Conservation (phyloP, 2,329 filamentous ascomycete genomes). For the Colletotrichum costaricense region DNA sequence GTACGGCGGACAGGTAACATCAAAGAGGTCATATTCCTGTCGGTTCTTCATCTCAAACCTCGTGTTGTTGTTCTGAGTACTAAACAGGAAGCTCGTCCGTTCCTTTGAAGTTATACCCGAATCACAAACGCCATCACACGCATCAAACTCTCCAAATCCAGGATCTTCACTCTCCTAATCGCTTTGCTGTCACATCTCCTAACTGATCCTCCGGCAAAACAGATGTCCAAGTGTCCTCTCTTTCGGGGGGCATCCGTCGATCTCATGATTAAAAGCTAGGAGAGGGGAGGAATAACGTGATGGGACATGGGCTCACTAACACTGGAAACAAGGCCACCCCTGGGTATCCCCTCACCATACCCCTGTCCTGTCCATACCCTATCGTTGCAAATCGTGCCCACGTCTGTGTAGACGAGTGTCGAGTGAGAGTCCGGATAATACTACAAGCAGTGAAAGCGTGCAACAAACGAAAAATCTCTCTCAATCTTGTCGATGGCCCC, state of each 20-base stretch:
- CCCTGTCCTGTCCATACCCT: not conserved
- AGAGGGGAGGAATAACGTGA: not conserved
- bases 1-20: not conserved
- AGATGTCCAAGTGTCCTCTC: not conserved
- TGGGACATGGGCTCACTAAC: not conserved
- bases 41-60: not conserved
- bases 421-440: not conserved
- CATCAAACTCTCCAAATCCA: slow-evolving; percentile 4
- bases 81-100: not conserved
- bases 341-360: not conserved
- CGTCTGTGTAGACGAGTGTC: not conserved
- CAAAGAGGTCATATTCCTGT: not conserved
- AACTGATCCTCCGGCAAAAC: not conserved
- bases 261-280: not conserved
- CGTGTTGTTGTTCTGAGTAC: not conserved
- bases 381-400: not conserved
- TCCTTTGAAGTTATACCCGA: not conserved
- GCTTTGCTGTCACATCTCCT: not conserved
- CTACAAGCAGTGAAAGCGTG: not conserved
- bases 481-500: not conserved
- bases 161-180: not conserved
- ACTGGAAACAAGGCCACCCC: not conserved
- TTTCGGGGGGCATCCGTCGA: not conserved
- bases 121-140: slow-evolving; percentile 14
- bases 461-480: not conserved